Base-by-base conservation (phyloP, 208 protist species). In the Herpetomonas tarakana region DNA sequence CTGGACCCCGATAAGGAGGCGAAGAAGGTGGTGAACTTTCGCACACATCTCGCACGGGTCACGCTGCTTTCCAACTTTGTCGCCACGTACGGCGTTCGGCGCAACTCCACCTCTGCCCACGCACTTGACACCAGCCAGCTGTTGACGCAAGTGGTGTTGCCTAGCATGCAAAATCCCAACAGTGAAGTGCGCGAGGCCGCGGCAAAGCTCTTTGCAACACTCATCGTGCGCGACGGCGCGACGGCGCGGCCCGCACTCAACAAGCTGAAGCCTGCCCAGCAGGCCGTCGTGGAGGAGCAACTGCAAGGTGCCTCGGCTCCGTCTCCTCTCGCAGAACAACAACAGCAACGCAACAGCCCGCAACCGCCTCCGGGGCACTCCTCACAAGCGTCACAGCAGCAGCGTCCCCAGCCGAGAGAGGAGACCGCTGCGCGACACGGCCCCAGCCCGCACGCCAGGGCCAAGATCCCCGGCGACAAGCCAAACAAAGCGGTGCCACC, bases 121-220 rank as follows among this genome's bases (percentile, higher is more conserved):
- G 71, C 72, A 1, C 74, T 96, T 16, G 78, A 90, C 53, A 41
- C 72, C 14, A 45, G 68, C 18, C 57, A 31, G 11, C 58, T 97
- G 19, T 63, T 93, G 50, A 64, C 69, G 11, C 56, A 71, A 22
- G 78, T 86, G 24, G 70, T 94, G 3, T 51, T 92, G 22, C 86
- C 80, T 0, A 81, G 72, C 35, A 63, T 97, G 51, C 69, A 85
- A 49, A 75, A 94, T 68, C 75, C 85, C 51, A 94, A 80, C 70
- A 80, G 51, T 19, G 83, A 91, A 22, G 88, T 94, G 38, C 81
- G 91, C 14, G 81, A 91, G 38, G 72, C 71, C 2, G 88, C 81
- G 30, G 78, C 82, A 27, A 65, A 70, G 50, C 66, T 97, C 31
- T 82, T 93, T 31, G 84, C 83, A 1, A 88, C 88, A 60, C 62